Conservation (phyloP, 257 asterid species). For the Solanum arcanum region DNA sequence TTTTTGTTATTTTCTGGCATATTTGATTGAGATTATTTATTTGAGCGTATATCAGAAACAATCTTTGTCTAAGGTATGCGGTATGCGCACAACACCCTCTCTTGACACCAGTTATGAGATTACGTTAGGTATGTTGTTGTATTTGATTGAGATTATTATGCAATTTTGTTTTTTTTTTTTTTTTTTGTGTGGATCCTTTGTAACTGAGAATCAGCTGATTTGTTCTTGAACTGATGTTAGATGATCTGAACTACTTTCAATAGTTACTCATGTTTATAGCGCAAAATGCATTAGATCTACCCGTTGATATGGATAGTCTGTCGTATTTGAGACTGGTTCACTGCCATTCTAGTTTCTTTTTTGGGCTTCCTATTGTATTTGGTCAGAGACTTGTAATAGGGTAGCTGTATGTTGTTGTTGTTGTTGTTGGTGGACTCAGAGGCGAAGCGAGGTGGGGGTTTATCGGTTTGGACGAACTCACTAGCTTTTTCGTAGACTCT, state of each 20-base stretch:
- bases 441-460: too few species aligned
- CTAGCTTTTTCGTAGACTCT: too few species aligned
- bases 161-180: background rate
- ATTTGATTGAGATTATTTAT: background rate
- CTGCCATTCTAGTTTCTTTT: background rate
- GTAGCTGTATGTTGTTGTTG: background rate
- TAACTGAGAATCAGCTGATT: background rate
- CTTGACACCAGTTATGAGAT: background rate
- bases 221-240: background rate
- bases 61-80: background rate
- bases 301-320: background rate
- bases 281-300: background rate
- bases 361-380: background rate
- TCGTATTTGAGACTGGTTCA: background rate
- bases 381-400: background rate
- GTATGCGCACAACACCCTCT: background rate
- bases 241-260: background rate
- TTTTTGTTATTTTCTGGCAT: background rate
- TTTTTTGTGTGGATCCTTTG: background rate
- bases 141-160: background rate
- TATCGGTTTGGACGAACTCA: too few species aligned
- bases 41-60: background rate
- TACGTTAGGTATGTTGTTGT: background rate
- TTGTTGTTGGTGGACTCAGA: background rate
- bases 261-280: background rate